Evolutionary conservation across 2,329 filamentous ascomycete genomes (phyloP).

Genomic region (Ophidiomyces ophidiicola): DNA sequence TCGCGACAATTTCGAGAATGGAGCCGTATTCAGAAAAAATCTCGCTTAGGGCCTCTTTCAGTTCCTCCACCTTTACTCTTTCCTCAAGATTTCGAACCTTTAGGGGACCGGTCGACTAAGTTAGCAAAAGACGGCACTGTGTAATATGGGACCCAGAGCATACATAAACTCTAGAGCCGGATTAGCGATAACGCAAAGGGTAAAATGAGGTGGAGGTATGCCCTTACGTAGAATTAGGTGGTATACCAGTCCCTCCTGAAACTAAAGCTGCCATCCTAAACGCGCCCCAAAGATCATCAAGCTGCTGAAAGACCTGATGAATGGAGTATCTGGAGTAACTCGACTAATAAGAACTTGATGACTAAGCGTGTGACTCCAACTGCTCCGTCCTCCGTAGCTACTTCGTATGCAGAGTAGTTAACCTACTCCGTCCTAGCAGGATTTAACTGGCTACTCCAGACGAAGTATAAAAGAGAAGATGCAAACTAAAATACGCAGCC

Average conservation of each 20-base stretch:
- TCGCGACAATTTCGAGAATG: constrained; percentile 73
- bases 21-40: constrained; percentile 84
- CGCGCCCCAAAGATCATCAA: too few species aligned
- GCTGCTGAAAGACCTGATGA: too few species aligned
- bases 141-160: constrained; percentile 2
- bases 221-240: constrained; percentile 32
- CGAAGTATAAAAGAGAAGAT: too few species aligned
- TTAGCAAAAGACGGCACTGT: not conserved
- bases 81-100: constrained; percentile 77
- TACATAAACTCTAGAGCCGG: constrained; percentile 31
- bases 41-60: constrained; percentile 59
- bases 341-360: too few species aligned
- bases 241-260: constrained; percentile 21
- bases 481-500: too few species aligned
- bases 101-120: not conserved
- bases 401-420: too few species aligned
- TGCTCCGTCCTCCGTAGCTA: too few species aligned
- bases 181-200: constrained; percentile 5
- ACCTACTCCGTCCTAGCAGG: too few species aligned
- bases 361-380: too few species aligned
- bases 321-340: too few species aligned
- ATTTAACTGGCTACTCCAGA: too few species aligned
- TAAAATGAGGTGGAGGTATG: not conserved
- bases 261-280: constrained; percentile 28
- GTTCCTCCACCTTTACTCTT: constrained; percentile 65